These are phyloP conservation scores for Plectosphaerella plurivora DNA, from an alignment of 2,329 filamentous ascomycete genomes.

Conservation along the genomic window DNA sequence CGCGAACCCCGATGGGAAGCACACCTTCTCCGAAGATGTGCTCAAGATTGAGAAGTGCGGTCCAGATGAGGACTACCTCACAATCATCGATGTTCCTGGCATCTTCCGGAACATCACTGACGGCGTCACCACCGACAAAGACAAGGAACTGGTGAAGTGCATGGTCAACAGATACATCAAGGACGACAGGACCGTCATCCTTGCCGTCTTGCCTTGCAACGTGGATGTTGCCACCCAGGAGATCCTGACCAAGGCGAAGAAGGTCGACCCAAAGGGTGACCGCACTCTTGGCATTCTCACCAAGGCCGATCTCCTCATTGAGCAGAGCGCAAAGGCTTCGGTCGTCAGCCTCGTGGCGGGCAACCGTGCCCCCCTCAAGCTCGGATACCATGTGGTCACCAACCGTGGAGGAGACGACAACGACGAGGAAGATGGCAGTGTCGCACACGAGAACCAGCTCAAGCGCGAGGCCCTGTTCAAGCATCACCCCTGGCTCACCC, in stretches of 20 bases:
- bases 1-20: background rate
- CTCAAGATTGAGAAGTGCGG: conserved; percentile 14
- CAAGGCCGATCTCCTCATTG: conserved; percentile 36
- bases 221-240: conserved; percentile 40
- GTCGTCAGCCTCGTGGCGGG: conserved; percentile 12
- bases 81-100: conserved; percentile 14
- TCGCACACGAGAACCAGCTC: background rate
- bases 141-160: conserved; percentile 8
- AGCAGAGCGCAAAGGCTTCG: conserved; percentile 11
- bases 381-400: conserved; percentile 17
- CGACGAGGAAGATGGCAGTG: background rate
- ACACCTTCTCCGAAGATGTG: conserved; percentile 12
- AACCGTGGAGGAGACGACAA: conserved; percentile 18
- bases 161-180: conserved; percentile 10
- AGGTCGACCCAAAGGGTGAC: conserved; percentile 26
- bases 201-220: conserved; percentile 36
- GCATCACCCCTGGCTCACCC: conserved; percentile 9
- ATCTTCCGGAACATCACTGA: conserved; percentile 11
- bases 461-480: background rate
- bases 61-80: conserved; percentile 13
- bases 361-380: conserved; percentile 10
- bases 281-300: conserved; percentile 41
- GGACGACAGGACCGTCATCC: conserved; percentile 19
- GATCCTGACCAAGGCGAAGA: conserved; percentile 33
- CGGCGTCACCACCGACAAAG: conserved; percentile 8